Evolutionary conservation across 805 yeast species (phyloP).

Genomic region (Monosporozyma aerobia): DNA sequence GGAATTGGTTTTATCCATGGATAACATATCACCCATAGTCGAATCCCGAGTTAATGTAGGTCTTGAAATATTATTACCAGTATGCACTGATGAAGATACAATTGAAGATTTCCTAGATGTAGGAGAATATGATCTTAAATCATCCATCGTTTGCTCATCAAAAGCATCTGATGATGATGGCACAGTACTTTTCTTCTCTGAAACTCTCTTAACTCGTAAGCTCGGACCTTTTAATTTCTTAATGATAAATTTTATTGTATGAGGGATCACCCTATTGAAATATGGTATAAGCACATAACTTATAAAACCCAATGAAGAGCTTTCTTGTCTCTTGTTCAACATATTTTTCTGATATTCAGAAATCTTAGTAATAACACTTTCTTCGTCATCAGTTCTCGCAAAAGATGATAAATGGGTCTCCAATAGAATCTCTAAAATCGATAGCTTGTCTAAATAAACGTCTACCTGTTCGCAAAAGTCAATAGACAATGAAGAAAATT

Average conservation of each 20-base stretch:
- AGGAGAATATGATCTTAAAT: neutral
- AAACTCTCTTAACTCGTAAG: constrained; percentile 19
- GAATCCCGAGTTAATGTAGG: constrained; percentile 2
- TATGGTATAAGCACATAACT: constrained; percentile 47
- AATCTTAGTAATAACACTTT: constrained; percentile 6
- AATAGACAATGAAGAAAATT: neutral
- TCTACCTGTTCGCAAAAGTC: constrained; percentile 32
- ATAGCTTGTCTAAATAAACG: constrained; percentile 42
- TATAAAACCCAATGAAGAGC: constrained; percentile 39
- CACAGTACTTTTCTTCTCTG: neutral
- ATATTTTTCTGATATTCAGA: constrained; percentile 20
- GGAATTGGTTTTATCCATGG: constrained; percentile 14
- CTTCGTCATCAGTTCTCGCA: neutral
- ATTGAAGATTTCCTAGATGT: constrained; percentile 7
- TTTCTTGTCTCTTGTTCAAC: constrained; percentile 27
- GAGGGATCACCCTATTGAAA: constrained; percentile 41
- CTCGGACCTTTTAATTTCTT: constrained; percentile 42
- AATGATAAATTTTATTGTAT: constrained; percentile 37
- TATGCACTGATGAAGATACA: neutral
- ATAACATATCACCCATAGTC: neutral
- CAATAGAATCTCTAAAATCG: constrained; percentile 43
- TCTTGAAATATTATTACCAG: neutral
- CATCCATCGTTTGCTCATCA: neutral
- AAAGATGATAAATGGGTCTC: constrained; percentile 22
- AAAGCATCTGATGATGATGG: neutral